Conservation (phyloP, 1,139 yeast genomes). For the Hyphopichia burtonii region DNA sequence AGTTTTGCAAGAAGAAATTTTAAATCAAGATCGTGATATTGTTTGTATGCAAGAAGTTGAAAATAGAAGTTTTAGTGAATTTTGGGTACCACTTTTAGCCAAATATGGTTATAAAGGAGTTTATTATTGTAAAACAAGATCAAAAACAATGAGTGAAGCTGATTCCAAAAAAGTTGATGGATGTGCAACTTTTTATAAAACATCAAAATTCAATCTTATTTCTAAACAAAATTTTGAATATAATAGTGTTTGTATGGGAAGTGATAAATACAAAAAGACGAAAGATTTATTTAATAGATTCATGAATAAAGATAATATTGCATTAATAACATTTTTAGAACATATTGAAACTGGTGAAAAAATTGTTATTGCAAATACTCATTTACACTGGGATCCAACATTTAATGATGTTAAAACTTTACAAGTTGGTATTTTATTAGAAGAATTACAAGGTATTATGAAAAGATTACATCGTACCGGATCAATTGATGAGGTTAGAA, state of each 20-base stretch:
- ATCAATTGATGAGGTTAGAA: conserved; percentile 55
- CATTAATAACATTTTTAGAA: conserved; percentile 75
- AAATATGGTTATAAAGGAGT: conserved; percentile 77
- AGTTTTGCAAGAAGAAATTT: conserved; percentile 68
- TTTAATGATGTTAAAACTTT: conserved; percentile 94
- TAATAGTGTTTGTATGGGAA: conserved; percentile 82
- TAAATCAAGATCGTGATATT: conserved; percentile 66
- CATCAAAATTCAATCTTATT: conserved; percentile 63
- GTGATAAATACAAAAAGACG: conserved; percentile 86
- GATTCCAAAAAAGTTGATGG: conserved; percentile 95
- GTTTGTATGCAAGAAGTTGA: conserved; percentile 96
- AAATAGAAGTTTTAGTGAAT: conserved; percentile 78
- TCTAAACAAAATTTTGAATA: conserved; percentile 81
- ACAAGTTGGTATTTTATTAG: conserved; percentile 89
- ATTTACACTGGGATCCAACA: conserved; percentile 98
- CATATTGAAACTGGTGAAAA: conserved; percentile 71
- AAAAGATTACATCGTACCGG: conserved; percentile 51
- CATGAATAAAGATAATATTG: conserved; percentile 93
- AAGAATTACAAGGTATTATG: conserved; percentile 70
- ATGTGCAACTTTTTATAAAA: conserved; percentile 86
- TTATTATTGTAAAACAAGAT: conserved; percentile 86
- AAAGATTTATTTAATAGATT: conserved; percentile 95
- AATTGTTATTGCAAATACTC: conserved; percentile 81
- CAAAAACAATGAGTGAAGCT: conserved; percentile 82
- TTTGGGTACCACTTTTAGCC: conserved; percentile 76